Evolutionary conservation across 208 protist species (phyloP).

Genomic region (Acanthamoeba polyphaga): DNA sequence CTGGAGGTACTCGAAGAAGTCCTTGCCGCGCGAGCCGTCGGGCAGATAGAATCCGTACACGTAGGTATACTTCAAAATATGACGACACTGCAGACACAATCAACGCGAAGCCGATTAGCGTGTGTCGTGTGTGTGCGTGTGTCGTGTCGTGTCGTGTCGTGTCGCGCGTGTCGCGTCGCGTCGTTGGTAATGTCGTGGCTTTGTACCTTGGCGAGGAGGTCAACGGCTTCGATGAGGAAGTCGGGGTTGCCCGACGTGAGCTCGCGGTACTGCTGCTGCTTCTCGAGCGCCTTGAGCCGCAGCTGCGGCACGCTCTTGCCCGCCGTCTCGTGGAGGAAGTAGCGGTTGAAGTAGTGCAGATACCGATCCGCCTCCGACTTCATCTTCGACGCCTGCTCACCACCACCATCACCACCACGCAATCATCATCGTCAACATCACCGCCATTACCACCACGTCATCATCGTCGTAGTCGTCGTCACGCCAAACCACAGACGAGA

Average conservation of each 20-base stretch:
- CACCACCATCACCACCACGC: background rate
- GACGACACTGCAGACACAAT: constrained; percentile 68
- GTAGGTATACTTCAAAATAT: constrained; percentile 87
- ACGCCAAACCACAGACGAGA: background rate
- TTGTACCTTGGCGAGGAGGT: constrained; percentile 66
- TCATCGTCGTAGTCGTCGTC: background rate
- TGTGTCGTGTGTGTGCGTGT: no score
- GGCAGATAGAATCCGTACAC: constrained; percentile 85
- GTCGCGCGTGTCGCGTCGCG: no score
- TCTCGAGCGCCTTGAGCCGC: constrained; percentile 62
- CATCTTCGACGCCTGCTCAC: background rate
- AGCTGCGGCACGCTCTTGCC: constrained; percentile 18
- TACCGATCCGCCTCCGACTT: constrained; percentile 81
- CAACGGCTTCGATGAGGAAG: constrained; percentile 80
- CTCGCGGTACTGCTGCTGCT: constrained; percentile 65
- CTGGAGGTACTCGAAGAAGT: constrained; percentile 71
- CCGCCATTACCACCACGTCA: no score
- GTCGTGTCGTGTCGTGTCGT: no score
- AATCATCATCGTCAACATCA: background rate
- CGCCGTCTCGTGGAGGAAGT: constrained; percentile 79
- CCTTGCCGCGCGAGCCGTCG: constrained; percentile 73
- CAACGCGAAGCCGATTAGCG: background rate
- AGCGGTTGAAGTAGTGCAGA: constrained; percentile 84
- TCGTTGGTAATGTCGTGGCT: background rate
- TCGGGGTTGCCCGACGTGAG: constrained; percentile 77